These are phyloP conservation scores for Xerocomus cyaneibrunnescens DNA, from an alignment of 1,284 basidiomycete genomes.

Conservation along the genomic window DNA sequence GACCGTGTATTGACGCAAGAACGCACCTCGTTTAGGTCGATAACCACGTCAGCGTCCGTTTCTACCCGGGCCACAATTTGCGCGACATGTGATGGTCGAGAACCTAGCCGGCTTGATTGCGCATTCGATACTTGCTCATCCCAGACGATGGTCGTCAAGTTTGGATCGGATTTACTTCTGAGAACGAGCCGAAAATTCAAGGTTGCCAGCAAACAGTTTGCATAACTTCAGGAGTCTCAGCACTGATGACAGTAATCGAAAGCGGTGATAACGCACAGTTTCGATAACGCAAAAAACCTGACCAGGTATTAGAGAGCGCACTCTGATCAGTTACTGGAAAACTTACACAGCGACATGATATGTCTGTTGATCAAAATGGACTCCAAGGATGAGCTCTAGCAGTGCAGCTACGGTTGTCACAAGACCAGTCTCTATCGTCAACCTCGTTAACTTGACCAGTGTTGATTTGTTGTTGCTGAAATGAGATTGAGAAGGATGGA, in stretches of 20 bases:
- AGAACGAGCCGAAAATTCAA: constrained; percentile 25
- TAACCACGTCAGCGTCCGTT: background rate
- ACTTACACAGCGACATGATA: constrained; percentile 27
- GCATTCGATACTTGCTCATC: background rate
- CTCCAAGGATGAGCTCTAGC: constrained; percentile 20
- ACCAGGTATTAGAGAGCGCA: background rate
- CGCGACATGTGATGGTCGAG: background rate
- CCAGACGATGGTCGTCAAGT: constrained; percentile 11
- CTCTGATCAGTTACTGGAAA: background rate
- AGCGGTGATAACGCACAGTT: constrained; percentile 18
- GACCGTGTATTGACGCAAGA: too few species aligned
- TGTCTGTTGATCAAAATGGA: background rate
- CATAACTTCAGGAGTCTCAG: constrained; percentile 15
- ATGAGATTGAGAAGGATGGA: constrained; percentile 12
- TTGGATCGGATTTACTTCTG: constrained; percentile 4
- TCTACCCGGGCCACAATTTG: background rate
- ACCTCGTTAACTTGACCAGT: constrained; percentile 19
- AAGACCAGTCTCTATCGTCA: constrained; percentile 29
- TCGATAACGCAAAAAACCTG: constrained; percentile 27
- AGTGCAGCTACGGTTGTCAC: constrained; percentile 21
- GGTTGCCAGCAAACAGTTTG: constrained; percentile 24
- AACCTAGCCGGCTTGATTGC: background rate
- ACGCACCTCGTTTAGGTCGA: background rate
- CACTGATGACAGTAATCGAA: background rate
- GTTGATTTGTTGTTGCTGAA: constrained; percentile 4